Evolutionary conservation across 2,329 filamentous ascomycete species (phyloP), one percentile per base, ranked within the genome.

Genomic region (Aureobasidium pullulans): DNA sequence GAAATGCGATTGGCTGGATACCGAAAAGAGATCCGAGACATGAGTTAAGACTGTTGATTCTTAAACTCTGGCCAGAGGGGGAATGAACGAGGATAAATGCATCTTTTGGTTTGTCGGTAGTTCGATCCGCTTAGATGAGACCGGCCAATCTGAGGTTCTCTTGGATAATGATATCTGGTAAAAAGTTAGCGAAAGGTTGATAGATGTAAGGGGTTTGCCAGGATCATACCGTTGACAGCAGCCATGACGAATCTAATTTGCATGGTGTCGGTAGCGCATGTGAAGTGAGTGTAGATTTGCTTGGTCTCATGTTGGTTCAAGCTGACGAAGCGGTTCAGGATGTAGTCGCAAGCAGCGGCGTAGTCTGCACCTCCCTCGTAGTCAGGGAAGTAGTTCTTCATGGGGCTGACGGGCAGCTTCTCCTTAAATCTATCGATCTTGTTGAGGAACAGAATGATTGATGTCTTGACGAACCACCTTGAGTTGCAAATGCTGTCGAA

Each of bases 191-290:
- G 64, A 32, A 40, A 19, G 34, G 39, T 10, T 13, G 2, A 9
- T 32, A 5, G 3, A 23, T 3, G 47, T 50, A 44, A 53, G 7
- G 23, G 19, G 11, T 54, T 62, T 42, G 57, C 19, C 39, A 58
- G 0, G 10, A 48, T 73, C 86, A 70, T 82, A 96, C 92, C 92
- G 78, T 99, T 99, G 71, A 99, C 94, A 67, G 94, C 94, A 63
- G 93, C 92, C 94, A 99, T 99, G 77, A 99, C 94, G 81, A 99
- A 97, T 72, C 94, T 87, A 70, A 99, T 99, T 76, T 99, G 94
- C 70, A 94, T 96, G 34, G 94, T 99, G 73, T 99, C 94, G 50
- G 94, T 99, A 62, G 94, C 94, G 74, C 94, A 97, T 53, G 94
- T 99, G 78, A 99, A 99, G 77, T 97, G 94, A 61, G 94, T 99